Base-by-base conservation (phyloP, 257 asterid genomes). In the Ajuga chamaepitys region DNA sequence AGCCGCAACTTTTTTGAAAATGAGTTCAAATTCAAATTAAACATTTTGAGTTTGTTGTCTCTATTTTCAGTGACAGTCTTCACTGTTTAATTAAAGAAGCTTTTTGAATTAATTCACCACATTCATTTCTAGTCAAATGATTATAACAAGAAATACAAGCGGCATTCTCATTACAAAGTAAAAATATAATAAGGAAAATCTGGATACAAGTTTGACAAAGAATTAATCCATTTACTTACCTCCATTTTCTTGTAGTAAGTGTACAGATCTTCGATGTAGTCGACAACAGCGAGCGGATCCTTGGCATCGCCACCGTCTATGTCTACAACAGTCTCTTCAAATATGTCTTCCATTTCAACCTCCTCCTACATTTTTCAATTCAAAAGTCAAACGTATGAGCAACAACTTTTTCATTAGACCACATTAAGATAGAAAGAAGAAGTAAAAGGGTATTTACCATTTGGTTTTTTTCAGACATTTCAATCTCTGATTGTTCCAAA, bases 311-410 rank as follows among this genome's bases (percentile, higher is more conserved):
- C 41, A 12, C 80, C 53, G 38, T 93, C 98, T 9, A 93, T 93
- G 66, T 93, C 96, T 64, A 74, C n/a, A 0, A 87, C 64, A 24
- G 83, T 51, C 66, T 89, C 96, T 59, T 87, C 95, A 26, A 84
- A 84, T 55, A 85, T 87, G 77, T 93, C 98, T 54, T 86, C 98
- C 97, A 92, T 92, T 46, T 89, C 97, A 7, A 93, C 86, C 80
- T 93, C 98, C 88, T 80, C 26, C 75, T 75, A 18, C 35, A 79
- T 45, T 18, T 22, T 34, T 34, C 8, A 22, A n/a, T 57, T 44
- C n/a, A 0, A 9, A n/a, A 20, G 10, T 44, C 25, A 45, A 53
- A 53, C 1, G 6, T 3, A 5, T 40, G 7, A 22, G 52, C 28
- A 58, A 17, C 21, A 34, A n/a, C 37, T 30, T 0, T 54, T 4